Evolutionary conservation across 179 eudicot species (phyloP), one percentile per base, ranked within the genome.

Genomic region (Camellia oleifera): DNA sequence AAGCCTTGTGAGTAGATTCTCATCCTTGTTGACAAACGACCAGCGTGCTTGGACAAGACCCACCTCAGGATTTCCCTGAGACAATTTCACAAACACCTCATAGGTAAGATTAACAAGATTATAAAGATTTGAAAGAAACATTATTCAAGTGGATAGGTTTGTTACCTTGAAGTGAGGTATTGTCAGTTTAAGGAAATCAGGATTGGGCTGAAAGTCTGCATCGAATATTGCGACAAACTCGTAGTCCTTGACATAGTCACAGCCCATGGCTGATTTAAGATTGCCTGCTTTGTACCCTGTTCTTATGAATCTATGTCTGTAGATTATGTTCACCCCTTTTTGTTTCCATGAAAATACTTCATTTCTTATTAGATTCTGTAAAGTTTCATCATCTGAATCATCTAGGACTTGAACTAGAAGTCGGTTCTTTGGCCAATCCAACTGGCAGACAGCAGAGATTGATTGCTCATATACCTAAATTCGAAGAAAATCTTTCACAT

Each of bases 241-340:
- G 23, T 89, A 89, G 86, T 91, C 87, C 77, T 89, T 84, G 68
- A 91, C 91, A 82, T 89, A 91, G 74, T 89, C 94, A 86, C 94
- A 89, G 15, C 88, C 68, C 94, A 91, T 91, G 61, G 94, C 94
- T 0, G 94, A 89, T 76, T 88, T 89, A 18, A 91, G 90, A 81
- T 89, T 91, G 78, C 94, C 94, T 0, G 94, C 94, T 86, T 91
- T 91, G 80, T 91, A 91, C 13, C 92, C 94, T 10, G 92, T 89
- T 84, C 94, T 80, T 72, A 79, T 80, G 63, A 87, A 89, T 61
- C 94, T 78, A 64, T 91, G 94, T 78, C 94, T 85, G 87, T 91
- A 91, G 56, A 91, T 82, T n/a, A 91, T 91, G 81, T 91, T 91
- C 44, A 87, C 89, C 40, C 94, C 94, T 77, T 87, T 91, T 58